Evolutionary conservation across 805 yeast genomes (phyloP).

Genomic region (Suhomyces xylopsoci): DNA sequence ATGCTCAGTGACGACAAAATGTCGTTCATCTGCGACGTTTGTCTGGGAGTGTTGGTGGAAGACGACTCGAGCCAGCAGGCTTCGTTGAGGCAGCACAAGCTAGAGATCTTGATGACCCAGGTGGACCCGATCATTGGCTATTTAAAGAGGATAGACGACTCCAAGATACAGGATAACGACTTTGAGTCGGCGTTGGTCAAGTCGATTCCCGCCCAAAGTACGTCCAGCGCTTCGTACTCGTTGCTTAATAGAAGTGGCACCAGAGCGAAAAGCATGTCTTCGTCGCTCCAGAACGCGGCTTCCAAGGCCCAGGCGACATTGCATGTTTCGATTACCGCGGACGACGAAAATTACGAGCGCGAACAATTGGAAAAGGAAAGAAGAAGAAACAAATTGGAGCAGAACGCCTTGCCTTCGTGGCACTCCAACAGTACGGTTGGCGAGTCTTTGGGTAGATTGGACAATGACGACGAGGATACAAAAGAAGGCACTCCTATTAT

Average conservation of each 20-base stretch:
- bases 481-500: slow-evolving; percentile 20
- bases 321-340: slow-evolving; percentile 85
- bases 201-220: slow-evolving; percentile 80
- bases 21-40: slow-evolving; percentile 79
- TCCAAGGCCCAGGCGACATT: slow-evolving; percentile 77
- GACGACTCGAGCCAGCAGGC: slow-evolving; percentile 87
- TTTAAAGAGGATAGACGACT: slow-evolving; percentile 53
- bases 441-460: slow-evolving; percentile 53
- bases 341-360: slow-evolving; percentile 70
- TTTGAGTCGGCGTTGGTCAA: slow-evolving; percentile 60
- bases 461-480: slow-evolving; percentile 40
- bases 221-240: slow-evolving; percentile 66
- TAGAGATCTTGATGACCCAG: slow-evolving; percentile 83
- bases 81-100: slow-evolving; percentile 71
- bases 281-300: slow-evolving; percentile 45
- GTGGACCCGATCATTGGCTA: slow-evolving; percentile 83
- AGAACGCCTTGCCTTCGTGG: slow-evolving; percentile 97
- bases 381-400: slow-evolving; percentile 71
- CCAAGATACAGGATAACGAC: slow-evolving; percentile 37
- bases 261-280: slow-evolving; percentile 27
- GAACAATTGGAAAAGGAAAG: slow-evolving; percentile 64
- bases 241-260: slow-evolving; percentile 44
- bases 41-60: slow-evolving; percentile 74
- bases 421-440: slow-evolving; percentile 91
- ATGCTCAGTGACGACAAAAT: slow-evolving; percentile 74